phyloP scores from a whole-genome alignment of 768 basidiomycete species.

The Naematelia aurantialba region DNA sequence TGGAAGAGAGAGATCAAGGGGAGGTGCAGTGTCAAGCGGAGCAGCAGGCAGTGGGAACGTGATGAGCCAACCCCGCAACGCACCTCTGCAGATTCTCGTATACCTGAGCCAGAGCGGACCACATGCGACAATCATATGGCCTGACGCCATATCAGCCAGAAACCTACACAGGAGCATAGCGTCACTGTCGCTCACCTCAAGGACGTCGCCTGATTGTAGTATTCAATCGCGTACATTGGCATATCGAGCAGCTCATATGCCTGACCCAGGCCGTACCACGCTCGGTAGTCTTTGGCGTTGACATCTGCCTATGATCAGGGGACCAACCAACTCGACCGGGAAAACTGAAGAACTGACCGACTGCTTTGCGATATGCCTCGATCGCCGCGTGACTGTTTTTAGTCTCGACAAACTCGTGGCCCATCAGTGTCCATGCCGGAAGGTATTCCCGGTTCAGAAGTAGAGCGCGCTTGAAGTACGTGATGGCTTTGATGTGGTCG shows the following conservation, averaged over 20 bases:
- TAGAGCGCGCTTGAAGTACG: constrained; percentile 91
- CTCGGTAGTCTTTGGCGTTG: constrained; percentile 92
- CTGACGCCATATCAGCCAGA: constrained; percentile 51
- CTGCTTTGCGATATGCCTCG: constrained; percentile 91
- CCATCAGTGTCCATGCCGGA: constrained; percentile 98
- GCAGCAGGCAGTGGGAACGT: too few species aligned
- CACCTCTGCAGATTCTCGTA: constrained; percentile 88
- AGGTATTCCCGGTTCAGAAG: constrained; percentile 91
- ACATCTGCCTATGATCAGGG: constrained; percentile 61
- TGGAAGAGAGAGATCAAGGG: too few species aligned
- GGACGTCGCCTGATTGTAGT: constrained; percentile 93
- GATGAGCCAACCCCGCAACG: too few species aligned
- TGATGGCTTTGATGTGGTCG: constrained; percentile 93
- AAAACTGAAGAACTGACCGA: constrained; percentile 67
- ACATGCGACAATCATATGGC: constrained; percentile 91
- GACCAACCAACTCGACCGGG: background rate
- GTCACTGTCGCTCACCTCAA: constrained; percentile 61
- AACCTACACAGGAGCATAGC: constrained; percentile 5
- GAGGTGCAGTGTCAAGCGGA: too few species aligned
- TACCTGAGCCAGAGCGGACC: constrained; percentile 90
- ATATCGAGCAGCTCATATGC: constrained; percentile 95
- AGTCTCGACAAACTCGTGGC: constrained; percentile 97
- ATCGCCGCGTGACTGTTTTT: constrained; percentile 99
- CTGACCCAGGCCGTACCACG: constrained; percentile 98
- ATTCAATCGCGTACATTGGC: constrained; percentile 93